Evolutionary conservation across 768 basidiomycete species (phyloP).

Genomic region (Lactifluus rugatus): DNA sequence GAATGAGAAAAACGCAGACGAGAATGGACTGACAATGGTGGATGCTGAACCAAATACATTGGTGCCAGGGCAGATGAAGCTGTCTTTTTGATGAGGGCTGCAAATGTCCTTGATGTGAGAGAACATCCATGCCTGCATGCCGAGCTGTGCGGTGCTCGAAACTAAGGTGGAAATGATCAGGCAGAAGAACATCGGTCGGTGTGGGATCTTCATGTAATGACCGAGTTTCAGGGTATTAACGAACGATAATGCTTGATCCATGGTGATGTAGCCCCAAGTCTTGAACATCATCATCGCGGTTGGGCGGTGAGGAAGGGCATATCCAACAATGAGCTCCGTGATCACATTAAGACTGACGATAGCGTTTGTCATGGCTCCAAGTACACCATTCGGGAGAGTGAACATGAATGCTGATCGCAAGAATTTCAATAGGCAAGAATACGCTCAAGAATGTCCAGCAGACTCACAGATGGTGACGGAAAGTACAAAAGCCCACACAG

Average conservation of each 20-base stretch:
- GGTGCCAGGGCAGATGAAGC: too few species aligned
- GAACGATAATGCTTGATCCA: constrained; percentile 56
- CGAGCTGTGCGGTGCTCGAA: not conserved
- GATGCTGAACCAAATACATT: not conserved
- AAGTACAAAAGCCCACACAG: constrained; percentile 63
- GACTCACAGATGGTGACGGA: constrained; percentile 34
- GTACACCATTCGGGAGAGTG: constrained; percentile 70
- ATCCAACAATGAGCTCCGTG: constrained; percentile 76
- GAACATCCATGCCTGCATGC: not conserved
- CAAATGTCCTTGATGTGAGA: not conserved
- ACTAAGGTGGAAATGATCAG: not conserved
- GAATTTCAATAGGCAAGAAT: not conserved
- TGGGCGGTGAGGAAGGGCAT: constrained; percentile 27
- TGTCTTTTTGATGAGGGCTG: not conserved
- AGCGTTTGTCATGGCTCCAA: constrained; percentile 71
- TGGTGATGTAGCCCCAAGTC: constrained; percentile 69
- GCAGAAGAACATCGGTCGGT: not conserved
- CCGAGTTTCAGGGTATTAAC: constrained; percentile 48
- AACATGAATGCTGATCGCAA: constrained; percentile 34
- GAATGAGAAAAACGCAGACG: too few species aligned
- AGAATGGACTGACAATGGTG: not conserved
- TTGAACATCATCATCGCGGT: constrained; percentile 78
- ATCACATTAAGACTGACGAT: constrained; percentile 59
- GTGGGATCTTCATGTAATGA: not conserved
- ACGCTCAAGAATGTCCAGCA: not conserved